Evolutionary conservation across 176 grass and related monocot species (phyloP).

Genomic region (Aegilops tauschii): DNA sequence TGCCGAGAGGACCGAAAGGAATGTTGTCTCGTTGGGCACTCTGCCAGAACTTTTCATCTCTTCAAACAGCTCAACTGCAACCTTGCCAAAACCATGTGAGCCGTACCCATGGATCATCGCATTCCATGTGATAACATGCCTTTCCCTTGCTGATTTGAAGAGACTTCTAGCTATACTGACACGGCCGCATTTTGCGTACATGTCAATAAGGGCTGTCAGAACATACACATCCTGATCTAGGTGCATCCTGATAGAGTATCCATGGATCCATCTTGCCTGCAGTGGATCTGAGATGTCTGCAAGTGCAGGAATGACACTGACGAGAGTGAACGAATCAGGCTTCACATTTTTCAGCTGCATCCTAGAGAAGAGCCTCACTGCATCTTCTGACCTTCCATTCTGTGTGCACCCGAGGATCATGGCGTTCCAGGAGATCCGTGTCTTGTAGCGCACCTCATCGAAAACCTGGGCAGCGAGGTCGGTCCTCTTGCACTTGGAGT

Average conservation of each 20-base stretch:
- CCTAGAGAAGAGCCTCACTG: slow-evolving; percentile 43
- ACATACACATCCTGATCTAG: slow-evolving; percentile 50
- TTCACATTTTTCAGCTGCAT: slow-evolving; percentile 50
- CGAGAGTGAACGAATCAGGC: slow-evolving; percentile 63
- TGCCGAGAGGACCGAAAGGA: slow-evolving; percentile 50
- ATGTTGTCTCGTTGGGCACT: slow-evolving; percentile 47
- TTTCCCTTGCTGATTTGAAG: slow-evolving; percentile 43
- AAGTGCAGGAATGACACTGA: slow-evolving; percentile 53
- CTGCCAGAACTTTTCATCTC: slow-evolving; percentile 42
- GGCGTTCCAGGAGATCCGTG: slow-evolving; percentile 57
- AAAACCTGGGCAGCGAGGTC: slow-evolving; percentile 44
- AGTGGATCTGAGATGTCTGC: slow-evolving; percentile 52
- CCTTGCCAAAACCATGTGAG: slow-evolving; percentile 54
- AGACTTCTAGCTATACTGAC: slow-evolving; percentile 41
- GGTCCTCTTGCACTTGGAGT: slow-evolving; percentile 49
- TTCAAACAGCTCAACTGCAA: slow-evolving; percentile 52
- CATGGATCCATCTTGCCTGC: slow-evolving; percentile 67
- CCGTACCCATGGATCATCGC: slow-evolving; percentile 65
- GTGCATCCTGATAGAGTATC: slow-evolving; percentile 45
- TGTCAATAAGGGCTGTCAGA: slow-evolving; percentile 55
- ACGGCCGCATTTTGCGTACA: slow-evolving; percentile 51
- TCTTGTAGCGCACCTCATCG: slow-evolving; percentile 34
- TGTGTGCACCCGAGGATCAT: slow-evolving; percentile 62
- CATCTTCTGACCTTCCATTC: slow-evolving; percentile 42
- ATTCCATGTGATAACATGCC: slow-evolving; percentile 64